Evolutionary conservation across 805 yeast genomes (phyloP), one percentile per base, ranked within the genome.

Genomic region (Yueomyces sp.): DNA sequence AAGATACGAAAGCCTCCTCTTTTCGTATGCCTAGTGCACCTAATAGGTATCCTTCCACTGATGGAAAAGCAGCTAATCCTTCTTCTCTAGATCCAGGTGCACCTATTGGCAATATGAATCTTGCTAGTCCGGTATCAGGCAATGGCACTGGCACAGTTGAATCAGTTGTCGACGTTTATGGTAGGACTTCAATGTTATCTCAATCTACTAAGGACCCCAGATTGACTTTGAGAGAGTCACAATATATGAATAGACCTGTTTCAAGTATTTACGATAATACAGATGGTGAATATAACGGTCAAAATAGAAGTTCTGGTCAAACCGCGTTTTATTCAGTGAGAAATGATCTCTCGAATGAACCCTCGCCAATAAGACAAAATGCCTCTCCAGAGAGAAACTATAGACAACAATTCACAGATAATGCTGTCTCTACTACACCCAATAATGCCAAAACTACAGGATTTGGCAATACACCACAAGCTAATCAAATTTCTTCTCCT

Each of bases 11-110:
- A 45, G 50, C 44, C 6, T 63, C 65, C 7, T 67, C 72, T 37
- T 64, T 74, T 54, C 65, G 79, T 54, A 68, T 78, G 1, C 69
- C 74, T 1, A 73, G 77, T 40, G 77, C 75, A 0, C 37, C 37
- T 7, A 34, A n/a, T 34, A 7, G 34, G 7, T 11, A 8, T 8
- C 11, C 34, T 31, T 31, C 34, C 7, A 8, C 7, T 31, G 11
- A 31, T 31, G 11, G 11, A 11, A 11, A 31, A 8, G 34, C 34
- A 31, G 11, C 7, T 31, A 34, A 11, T 34, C n/a, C 37, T 5
- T 34, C 37, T 9, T 5, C 12, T 34, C n/a, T n/a, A 11, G 37
- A 9, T 11, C 33, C 33, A 30, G 9, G 6, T 6, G 6, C 33
- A 6, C 33, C 6, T 6, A 30, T 6, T 6, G 33, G 33, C 9